Conservation (phyloP, 1,139 yeast genomes). For the Yamadazyma taylorii region DNA sequence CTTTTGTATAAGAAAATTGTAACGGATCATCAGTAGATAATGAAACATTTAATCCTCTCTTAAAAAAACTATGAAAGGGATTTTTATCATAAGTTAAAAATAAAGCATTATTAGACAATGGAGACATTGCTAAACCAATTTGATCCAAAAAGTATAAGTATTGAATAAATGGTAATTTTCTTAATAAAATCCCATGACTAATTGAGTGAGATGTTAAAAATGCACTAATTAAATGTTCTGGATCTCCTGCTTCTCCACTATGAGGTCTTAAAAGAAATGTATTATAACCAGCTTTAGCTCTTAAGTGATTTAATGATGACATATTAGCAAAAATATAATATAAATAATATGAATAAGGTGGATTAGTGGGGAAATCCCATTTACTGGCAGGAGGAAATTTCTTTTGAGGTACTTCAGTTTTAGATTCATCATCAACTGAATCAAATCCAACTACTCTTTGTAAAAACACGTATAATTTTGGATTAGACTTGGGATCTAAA, state of each 20-base stretch:
- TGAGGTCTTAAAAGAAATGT: slow-evolving; percentile 95
- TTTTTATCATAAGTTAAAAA: slow-evolving; percentile 93
- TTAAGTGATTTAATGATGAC: slow-evolving; percentile 80
- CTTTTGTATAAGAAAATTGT: slow-evolving; percentile 94
- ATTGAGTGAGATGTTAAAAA: slow-evolving; percentile 89
- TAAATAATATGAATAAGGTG: slow-evolving; percentile 95
- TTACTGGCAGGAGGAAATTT: slow-evolving; percentile 80
- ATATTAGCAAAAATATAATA: slow-evolving; percentile 87
- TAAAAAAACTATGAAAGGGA: slow-evolving; percentile 87
- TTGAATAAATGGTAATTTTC: slow-evolving; percentile 94
- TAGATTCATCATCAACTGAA: slow-evolving; percentile 97
- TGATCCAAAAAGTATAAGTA: slow-evolving; percentile 91
- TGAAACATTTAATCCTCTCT: slow-evolving; percentile 90
- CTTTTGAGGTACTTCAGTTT: slow-evolving; percentile 76
- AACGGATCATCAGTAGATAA: slow-evolving; percentile 73
- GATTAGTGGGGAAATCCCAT: slow-evolving; percentile 80
- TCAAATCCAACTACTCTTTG: slow-evolving; percentile 97
- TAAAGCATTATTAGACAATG: slow-evolving; percentile 92
- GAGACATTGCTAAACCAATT: slow-evolving; percentile 98
- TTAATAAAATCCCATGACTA: slow-evolving; percentile 88
- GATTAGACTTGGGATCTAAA: slow-evolving; percentile 78
- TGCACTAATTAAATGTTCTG: slow-evolving; percentile 91
- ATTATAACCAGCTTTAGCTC: slow-evolving; percentile 71
- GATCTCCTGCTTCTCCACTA: slow-evolving; percentile 99
- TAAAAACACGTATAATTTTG: slow-evolving; percentile 81